phyloP scores from a whole-genome alignment of 2,329 filamentous ascomycete species.

The Nannizzia gypsea region DNA sequence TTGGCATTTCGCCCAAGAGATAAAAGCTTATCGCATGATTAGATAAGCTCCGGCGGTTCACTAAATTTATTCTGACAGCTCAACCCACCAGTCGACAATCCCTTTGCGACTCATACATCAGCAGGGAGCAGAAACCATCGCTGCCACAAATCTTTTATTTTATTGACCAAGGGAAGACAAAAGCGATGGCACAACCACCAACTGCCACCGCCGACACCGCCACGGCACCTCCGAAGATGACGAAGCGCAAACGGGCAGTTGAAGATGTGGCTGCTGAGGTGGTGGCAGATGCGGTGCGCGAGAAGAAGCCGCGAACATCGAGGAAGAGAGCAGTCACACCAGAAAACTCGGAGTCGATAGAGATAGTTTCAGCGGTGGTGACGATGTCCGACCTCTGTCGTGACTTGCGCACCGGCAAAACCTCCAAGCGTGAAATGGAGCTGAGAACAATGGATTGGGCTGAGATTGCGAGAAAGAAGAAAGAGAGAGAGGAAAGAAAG shows the following conservation, averaged over 20 bases:
- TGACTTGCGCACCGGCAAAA: conserved; percentile 43
- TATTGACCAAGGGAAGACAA: neutral
- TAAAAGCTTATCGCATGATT: conserved; percentile 1
- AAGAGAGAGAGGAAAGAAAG: conserved; percentile 26
- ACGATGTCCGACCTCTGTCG: conserved; percentile 49
- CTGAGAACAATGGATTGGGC: conserved; percentile 47
- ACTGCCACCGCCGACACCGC: neutral
- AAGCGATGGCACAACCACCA: neutral
- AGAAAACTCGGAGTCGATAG: conserved; percentile 36
- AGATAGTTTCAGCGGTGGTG: conserved; percentile 43
- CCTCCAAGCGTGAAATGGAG: conserved; percentile 46
- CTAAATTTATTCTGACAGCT: neutral
- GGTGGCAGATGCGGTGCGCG: conserved; percentile 15
- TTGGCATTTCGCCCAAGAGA: neutral
- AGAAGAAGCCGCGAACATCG: conserved; percentile 22
- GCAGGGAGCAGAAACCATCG: neutral
- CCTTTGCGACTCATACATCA: neutral
- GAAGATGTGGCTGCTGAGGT: conserved; percentile 18
- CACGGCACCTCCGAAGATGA: neutral
- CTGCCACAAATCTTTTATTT: neutral
- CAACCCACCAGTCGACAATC: neutral
- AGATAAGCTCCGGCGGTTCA: neutral
- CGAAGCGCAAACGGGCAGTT: conserved; percentile 12
- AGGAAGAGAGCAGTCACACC: conserved; percentile 34
- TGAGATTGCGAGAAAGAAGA: conserved; percentile 37